Evolutionary conservation across 2,329 filamentous ascomycete genomes (phyloP), one percentile per base, ranked within the genome.

Genomic region (Paracoccidioides lutzii): DNA sequence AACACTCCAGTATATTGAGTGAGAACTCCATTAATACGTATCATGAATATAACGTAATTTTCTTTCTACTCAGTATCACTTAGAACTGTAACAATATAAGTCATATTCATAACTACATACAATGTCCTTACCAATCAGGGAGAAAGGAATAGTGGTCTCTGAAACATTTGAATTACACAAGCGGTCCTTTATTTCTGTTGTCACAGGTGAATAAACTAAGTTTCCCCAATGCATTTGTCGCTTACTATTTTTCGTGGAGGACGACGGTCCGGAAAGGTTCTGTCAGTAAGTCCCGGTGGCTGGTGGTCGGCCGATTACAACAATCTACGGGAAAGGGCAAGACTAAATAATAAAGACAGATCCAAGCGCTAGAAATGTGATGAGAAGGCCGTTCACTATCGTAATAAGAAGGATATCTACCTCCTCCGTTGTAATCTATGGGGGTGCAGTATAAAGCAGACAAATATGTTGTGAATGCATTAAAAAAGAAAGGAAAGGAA

Each of bases 201-300:
- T n/a, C 28, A 9, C 28, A 33, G n/a, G 28, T 46, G 28, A 46
- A 33, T 46, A 32, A 22, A n/a, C 28, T 52, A 76, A 59, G 70
- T 76, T 73, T 84, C 84, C 74, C 81, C 78, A 61, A 90, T 84
- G 64, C 88, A 76, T 61, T 77, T 77, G 43, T 83, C 81, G 68
- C 6, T 6, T 41, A 14, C 15, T 9, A n/a, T 4, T 41, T 41
- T 41, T 41, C 3, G 14, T 41, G 3, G 40, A 44, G 42, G 4
- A 44, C 5, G 22, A 22, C 22, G 22, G 22, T 22, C 22, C 22
- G 22, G 1, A 22, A 22, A 22, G 22, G 22, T 22, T 22, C 22
- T 22, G 22, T 22, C 22, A 22, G 22, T 22, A 1, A 22, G 22
- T 22, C 22, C 22, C 2, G 22, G 22, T 22, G 22, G 22, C 22